Base-by-base conservation (phyloP, 352 stramenopile species). In the Phytophthora kernoviae region DNA sequence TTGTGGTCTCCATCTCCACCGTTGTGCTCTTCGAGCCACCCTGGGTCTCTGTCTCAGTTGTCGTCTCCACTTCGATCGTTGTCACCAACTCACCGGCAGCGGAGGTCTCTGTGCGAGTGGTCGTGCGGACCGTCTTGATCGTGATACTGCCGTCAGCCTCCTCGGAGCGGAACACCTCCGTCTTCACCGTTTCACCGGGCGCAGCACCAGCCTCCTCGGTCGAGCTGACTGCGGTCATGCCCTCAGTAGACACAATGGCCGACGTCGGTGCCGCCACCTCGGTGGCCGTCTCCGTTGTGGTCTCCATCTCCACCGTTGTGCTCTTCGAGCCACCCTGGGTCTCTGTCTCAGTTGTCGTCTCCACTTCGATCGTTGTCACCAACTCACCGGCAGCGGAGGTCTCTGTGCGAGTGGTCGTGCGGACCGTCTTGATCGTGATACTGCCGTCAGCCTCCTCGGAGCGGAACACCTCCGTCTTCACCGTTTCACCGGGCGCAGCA, bases 61-160 rank as follows among this genome's bases (percentile, higher is more conserved):
- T 48, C 47, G 47, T 58, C 33, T 65, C 56, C 56, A 64, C 56
- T 32, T 64, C 56, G 21, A 52, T 64, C 45, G 37, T 58, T 47
- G 49, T 51, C 48, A 54, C 41, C 14, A 58, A 49, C n/a, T 64
- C 56, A 11, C 56, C 56, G 10, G 40, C 39, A 21, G 55, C 14
- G 18, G 37, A 52, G 37, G 46, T 64, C 55, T 57, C 47, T 26
- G 54, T 62, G 26, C 55, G 47, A 14, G 55, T 63, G 15, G 52
- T 67, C 15, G 59, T 68, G 59, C 59, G 59, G 10, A 68, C 53
- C 24, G 60, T 68, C 41, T 68, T 68, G 53, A 53, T 68, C 40
- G 63, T 46, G 40, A 68, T 58, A 34, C 53, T 58, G 53, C 53
- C 56, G 39, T 64, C 56, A n/a, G 56, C 39, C 44, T 57, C 32